Evolutionary conservation across 108 stramenopile species (phyloP).

Genomic region (Cyclotella cryptica): DNA sequence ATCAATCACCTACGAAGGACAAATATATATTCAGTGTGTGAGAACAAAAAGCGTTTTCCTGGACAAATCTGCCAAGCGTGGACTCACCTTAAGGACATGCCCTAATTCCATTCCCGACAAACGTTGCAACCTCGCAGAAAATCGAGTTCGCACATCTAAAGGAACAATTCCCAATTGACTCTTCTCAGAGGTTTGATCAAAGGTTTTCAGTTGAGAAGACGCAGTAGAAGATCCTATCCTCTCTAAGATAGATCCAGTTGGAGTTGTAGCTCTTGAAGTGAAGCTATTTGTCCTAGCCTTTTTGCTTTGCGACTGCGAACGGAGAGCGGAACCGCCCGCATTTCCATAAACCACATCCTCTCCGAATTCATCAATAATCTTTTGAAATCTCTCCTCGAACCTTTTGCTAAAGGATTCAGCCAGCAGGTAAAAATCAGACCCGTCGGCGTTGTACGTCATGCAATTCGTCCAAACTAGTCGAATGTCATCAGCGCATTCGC

Average conservation of each 20-base stretch:
- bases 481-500: conserved; percentile 89
- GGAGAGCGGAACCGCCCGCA: neutral
- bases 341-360: conserved; percentile 46
- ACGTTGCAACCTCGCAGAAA: conserved; percentile 83
- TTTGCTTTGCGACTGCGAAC: neutral
- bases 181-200: conserved; percentile 16
- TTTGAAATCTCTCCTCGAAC: conserved; percentile 91
- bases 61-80: neutral
- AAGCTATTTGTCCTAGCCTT: conserved; percentile 5
- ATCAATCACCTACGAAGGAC: conserved; percentile 63
- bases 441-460: conserved; percentile 96
- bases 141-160: conserved; percentile 81
- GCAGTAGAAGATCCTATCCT: conserved; percentile 13
- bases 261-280: conserved; percentile 5
- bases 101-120: conserved; percentile 89
- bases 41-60: neutral
- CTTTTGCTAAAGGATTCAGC: conserved; percentile 74
- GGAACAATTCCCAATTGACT: conserved; percentile 37
- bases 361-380: conserved; percentile 73
- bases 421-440: conserved; percentile 89
- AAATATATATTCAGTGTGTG: neutral
- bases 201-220: neutral
- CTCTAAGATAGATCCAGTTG: neutral
- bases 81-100: conserved; percentile 64
- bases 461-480: conserved; percentile 97